Base-by-base conservation (phyloP, 352 stramenopile species). In the Blastocystis sp. region DNA sequence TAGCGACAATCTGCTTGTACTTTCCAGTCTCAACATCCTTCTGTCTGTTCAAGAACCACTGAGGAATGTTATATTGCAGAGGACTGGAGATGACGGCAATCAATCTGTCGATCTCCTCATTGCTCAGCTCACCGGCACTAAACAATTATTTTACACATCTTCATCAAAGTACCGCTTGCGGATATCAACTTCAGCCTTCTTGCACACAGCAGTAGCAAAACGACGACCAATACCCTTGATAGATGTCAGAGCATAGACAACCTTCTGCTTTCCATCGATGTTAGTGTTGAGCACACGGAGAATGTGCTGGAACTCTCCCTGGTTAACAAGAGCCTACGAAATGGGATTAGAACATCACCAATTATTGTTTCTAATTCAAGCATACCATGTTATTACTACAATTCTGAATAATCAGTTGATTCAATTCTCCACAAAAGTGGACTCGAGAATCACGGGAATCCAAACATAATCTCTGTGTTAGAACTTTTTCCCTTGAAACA, bases 281-380 rank as follows among this genome's bases (percentile, higher is more conserved):
- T 99, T 99, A 90, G 97, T 99, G 93, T 99, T 99, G 91, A 99
- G 96, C 93, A 99, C 98, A 98, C 97, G 97, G 91, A 99, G 95
- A 95, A 99, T 99, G 94, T 99, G 97, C 93, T 99, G 97, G 93
- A 99, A 99, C 92, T 99, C 97, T 91, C 62, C 73, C 53, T 64
- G 57, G 57, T 82, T 82, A 42, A 82, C 73, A 44, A 76, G 22
- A 76, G 30, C 27, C 64, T 76, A 76, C 64, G 19, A 0, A n/a
- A 48, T 4, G 22, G n/a, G 27, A 44, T 76, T 48, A 76, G 64
- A 76, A 48, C 33, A 11, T n/a, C 1, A 35, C 60, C 0, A 51
- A 19, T 11, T 24, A 40, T 48, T 24, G 15, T 24, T 27, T 3
- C 19, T 24, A 70, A 51, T 30, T 33, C 64, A 17, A 24, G 5